Evolutionary conservation across 257 asterid genomes (phyloP).

Genomic region (Nicotiana otophora): DNA sequence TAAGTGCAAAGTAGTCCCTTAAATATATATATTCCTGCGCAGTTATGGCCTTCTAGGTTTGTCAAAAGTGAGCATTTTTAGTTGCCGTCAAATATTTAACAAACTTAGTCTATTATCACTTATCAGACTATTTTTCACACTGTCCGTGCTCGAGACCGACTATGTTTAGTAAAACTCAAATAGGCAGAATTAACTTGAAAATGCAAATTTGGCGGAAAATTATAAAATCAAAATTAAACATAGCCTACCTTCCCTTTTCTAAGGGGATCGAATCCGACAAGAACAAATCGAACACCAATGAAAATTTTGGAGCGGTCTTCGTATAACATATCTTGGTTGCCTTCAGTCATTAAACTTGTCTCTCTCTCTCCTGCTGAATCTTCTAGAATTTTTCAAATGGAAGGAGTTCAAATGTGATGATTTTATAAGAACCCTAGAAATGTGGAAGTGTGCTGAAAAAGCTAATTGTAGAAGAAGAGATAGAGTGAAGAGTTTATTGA

Average conservation of each 20-base stretch:
- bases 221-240: not conserved
- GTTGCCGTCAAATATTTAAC: too few relatives aligned
- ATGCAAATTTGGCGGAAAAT: not conserved
- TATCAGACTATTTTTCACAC: not conserved
- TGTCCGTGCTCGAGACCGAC: not conserved
- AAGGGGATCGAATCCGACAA: constrained; percentile 51
- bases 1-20: too few relatives aligned
- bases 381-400: not conserved
- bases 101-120: too few relatives aligned
- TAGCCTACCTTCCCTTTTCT: constrained; percentile 39
- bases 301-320: constrained; percentile 41
- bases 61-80: too few relatives aligned
- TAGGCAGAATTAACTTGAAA: not conserved
- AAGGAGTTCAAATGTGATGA: not conserved
- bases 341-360: constrained; percentile 4
- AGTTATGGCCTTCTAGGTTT: too few relatives aligned
- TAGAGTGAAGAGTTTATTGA: too few relatives aligned
- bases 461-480: too few relatives aligned
- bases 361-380: constrained; percentile 17
- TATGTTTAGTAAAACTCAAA: not conserved
- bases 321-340: constrained; percentile 21
- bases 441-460: too few relatives aligned
- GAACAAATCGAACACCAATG: constrained; percentile 56
- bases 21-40: too few relatives aligned
- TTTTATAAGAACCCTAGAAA: too few relatives aligned